phyloP scores from a whole-genome alignment of 2,329 filamentous ascomycete genomes.

The Neonectria sp. region DNA sequence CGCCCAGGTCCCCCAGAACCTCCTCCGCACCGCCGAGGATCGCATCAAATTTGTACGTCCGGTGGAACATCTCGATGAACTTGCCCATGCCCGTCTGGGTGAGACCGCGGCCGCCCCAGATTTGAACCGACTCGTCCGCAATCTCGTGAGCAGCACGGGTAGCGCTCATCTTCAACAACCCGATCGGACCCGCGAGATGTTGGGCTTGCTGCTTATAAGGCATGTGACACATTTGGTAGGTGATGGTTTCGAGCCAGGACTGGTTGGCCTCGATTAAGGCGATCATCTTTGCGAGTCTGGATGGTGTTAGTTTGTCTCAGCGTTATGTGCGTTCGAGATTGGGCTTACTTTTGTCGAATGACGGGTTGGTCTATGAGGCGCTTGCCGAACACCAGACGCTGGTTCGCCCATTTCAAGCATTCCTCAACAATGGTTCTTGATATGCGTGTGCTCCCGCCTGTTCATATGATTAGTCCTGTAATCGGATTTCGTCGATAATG shows the following conservation, averaged over 20 bases:
- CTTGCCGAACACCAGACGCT: constrained; percentile 88
- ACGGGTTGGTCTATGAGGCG: constrained; percentile 86
- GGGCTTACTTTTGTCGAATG: constrained; percentile 80
- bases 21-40: constrained; percentile 88
- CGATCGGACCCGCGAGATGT: constrained; percentile 85
- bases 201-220: constrained; percentile 82
- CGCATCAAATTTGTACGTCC: constrained; percentile 86
- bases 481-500: background rate
- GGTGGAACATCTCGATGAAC: constrained; percentile 87
- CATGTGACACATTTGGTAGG: constrained; percentile 92
- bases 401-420: constrained; percentile 90
- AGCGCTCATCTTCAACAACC: constrained; percentile 83
- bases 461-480: constrained; percentile 28
- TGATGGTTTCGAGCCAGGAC: constrained; percentile 87
- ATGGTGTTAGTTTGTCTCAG: constrained; percentile 18
- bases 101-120: constrained; percentile 86
- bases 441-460: constrained; percentile 72
- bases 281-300: constrained; percentile 87
- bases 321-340: background rate
- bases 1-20: constrained; percentile 84
- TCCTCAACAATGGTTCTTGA: constrained; percentile 83
- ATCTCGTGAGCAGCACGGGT: constrained; percentile 87
- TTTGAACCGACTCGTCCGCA: constrained; percentile 87
- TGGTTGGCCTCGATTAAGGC: constrained; percentile 86
- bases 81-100: constrained; percentile 88